phyloP scores from a whole-genome alignment of 192 early-diverging fungal species.

The Backusella tuberculispora region DNA sequence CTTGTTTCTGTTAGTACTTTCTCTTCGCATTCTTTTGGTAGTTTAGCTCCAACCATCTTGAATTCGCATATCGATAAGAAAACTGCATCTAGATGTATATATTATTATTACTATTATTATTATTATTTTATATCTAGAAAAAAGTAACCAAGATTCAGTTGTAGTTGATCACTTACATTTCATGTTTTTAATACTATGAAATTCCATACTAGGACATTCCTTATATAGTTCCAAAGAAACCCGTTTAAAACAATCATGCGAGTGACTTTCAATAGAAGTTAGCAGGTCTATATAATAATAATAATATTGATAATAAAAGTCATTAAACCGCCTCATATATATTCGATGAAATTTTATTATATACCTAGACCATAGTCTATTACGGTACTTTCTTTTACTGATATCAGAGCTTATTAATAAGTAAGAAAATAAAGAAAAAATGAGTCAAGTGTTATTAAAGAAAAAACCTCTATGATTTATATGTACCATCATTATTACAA shows the following conservation, averaged over 20 bases:
- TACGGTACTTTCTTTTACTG: not conserved
- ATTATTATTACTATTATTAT: not conserved
- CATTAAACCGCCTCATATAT: not conserved
- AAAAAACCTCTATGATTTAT: no score
- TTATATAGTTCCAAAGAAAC: not conserved
- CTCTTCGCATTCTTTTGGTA: not conserved
- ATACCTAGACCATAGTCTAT: not conserved
- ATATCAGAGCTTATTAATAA: not conserved
- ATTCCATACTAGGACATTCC: not conserved
- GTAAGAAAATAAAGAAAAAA: not conserved
- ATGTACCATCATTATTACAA: not conserved
- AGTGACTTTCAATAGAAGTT: not conserved
- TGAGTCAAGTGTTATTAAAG: no score
- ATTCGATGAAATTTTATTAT: not conserved
- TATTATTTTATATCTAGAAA: no score
- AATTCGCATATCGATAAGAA: not conserved
- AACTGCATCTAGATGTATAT: not conserved
- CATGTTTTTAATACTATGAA: constrained; percentile 7
- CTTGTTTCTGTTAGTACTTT: not conserved
- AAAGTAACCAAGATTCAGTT: no score
- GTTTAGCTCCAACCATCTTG: not conserved
- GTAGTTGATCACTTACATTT: not conserved
- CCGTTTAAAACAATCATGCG: not conserved
- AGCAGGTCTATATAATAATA: not conserved
- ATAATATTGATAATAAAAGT: no score